These are phyloP conservation scores for Amylocystis lapponica DNA, from an alignment of 768 basidiomycete species.

Conservation along the genomic window DNA sequence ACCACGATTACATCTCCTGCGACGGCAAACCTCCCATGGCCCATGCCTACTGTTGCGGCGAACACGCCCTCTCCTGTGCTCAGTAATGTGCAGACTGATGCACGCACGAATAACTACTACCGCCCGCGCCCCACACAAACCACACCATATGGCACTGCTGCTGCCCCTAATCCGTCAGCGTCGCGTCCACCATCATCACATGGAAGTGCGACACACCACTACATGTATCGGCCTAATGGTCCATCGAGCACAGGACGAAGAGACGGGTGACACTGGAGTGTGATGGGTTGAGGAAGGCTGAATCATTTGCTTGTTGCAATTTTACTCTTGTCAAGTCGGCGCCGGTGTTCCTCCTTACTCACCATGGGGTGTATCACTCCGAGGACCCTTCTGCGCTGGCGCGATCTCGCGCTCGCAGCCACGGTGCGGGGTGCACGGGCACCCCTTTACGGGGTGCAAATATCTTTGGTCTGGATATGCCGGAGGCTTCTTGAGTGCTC, in stretches of 20 bases:
- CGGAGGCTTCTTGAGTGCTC: background rate
- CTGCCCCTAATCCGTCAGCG: constrained; percentile 11
- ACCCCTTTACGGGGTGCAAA: background rate
- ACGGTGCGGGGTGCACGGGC: background rate
- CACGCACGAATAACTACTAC: constrained; percentile 47
- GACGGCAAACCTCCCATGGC: constrained; percentile 45
- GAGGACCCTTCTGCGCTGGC: too few species aligned
- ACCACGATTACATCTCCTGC: constrained; percentile 18
- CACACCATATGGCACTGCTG: constrained; percentile 12
- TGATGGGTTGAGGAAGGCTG: too few species aligned
- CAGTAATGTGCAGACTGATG: constrained; percentile 28
- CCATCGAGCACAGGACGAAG: constrained; percentile 6
- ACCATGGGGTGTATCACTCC: too few species aligned
- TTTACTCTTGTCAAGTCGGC: too few species aligned
- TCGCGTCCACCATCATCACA: constrained; percentile 14
- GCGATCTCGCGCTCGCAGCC: too few species aligned
- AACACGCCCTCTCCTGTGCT: constrained; percentile 54
- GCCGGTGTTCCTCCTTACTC: too few species aligned
- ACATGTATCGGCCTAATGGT: constrained; percentile 20
- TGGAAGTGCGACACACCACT: constrained; percentile 15
- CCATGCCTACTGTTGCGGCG: constrained; percentile 68
- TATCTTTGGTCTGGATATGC: background rate
- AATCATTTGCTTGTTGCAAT: too few species aligned
- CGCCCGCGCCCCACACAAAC: constrained; percentile 36
- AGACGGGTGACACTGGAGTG: too few species aligned